A percentile compares a stretch with the other conserved stretches of the same genome.
Conservation (phyloP, 75 land plant species). For the Cryptomeria japonica region DNA sequence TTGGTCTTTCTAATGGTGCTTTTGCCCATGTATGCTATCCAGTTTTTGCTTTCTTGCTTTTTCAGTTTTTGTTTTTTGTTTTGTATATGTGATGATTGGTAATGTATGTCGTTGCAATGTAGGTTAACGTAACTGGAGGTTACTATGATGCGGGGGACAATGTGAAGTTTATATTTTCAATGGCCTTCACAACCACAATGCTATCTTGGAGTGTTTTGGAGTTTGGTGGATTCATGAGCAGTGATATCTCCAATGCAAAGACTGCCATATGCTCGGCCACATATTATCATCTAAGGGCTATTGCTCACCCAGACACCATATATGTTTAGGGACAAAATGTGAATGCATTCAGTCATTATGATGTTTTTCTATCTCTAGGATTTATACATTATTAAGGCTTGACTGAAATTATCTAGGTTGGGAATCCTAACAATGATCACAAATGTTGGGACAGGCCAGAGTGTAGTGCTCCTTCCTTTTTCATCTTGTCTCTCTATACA, state of each 20-base stretch:
- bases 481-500: too few relatives aligned
- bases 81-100: not conserved
- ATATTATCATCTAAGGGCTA: conserved; percentile 83
- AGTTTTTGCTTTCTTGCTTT: not conserved
- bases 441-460: conserved; percentile 96
- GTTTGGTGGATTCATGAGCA: conserved; percentile 76
- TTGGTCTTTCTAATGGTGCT: conserved; percentile 73
- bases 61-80: not conserved
- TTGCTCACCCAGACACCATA: conserved; percentile 67
- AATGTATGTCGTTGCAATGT: not conserved
- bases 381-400: not conserved
- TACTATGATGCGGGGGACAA: too few relatives aligned
- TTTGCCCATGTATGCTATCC: conserved; percentile 31
- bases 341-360: not conserved
- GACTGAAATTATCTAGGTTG: conserved; percentile 51
- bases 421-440: conserved; percentile 85
- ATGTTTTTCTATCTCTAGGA: not conserved
- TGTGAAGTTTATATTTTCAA: too few relatives aligned
- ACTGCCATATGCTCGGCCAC: conserved; percentile 80
- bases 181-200: conserved; percentile 97
- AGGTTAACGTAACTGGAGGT: too few relatives aligned
- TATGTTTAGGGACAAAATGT: conserved; percentile 63
- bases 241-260: conserved; percentile 55
- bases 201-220: conserved; percentile 92
- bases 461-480: too few relatives aligned